Percentiles rank a stretch among this genome's conserved stretches.
Conservation (phyloP, 129 eudicot species). For the Helianthus annuus region DNA sequence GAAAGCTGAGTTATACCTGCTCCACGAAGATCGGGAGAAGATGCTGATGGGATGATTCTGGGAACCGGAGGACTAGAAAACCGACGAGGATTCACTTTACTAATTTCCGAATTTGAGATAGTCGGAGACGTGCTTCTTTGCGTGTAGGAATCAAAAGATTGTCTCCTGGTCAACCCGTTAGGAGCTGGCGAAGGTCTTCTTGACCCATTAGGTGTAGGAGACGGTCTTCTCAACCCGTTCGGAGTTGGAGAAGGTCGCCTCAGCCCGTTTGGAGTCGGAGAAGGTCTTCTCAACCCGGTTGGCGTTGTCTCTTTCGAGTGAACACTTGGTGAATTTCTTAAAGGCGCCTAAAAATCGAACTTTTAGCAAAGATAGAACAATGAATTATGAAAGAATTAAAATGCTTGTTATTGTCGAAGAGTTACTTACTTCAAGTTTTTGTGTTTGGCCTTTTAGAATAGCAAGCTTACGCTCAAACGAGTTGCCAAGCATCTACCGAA, state of each 20-base stretch:
- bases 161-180: constrained; percentile 36
- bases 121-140: constrained; percentile 21
- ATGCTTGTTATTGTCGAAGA: constrained; percentile 8
- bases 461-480: constrained; percentile 85
- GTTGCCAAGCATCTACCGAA: constrained; percentile 79
- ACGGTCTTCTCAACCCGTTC: constrained; percentile 15
- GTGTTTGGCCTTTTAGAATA: constrained; percentile 53
- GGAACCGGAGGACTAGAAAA: constrained; percentile 48
- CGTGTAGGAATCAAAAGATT: constrained; percentile 37
- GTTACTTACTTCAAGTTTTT: constrained; percentile 54
- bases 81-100: constrained; percentile 33
- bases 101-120: constrained; percentile 23
- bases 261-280: constrained; percentile 35
- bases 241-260: constrained; percentile 41
- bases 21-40: constrained; percentile 34
- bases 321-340: constrained; percentile 37
- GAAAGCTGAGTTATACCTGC: too few species aligned
- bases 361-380: constrained; percentile 6
- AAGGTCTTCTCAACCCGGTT: constrained; percentile 33
- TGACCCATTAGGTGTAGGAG: constrained; percentile 32
- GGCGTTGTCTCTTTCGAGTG: constrained; percentile 41
- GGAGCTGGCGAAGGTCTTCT: constrained; percentile 38
- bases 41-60: constrained; percentile 34
- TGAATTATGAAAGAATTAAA: constrained; percentile 11
- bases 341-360: constrained; percentile 33